Evolutionary conservation across 164 flowering plant genomes (phyloP), one percentile per base, ranked within the genome.

Genomic region (Tetrastigma voinierianum): DNA sequence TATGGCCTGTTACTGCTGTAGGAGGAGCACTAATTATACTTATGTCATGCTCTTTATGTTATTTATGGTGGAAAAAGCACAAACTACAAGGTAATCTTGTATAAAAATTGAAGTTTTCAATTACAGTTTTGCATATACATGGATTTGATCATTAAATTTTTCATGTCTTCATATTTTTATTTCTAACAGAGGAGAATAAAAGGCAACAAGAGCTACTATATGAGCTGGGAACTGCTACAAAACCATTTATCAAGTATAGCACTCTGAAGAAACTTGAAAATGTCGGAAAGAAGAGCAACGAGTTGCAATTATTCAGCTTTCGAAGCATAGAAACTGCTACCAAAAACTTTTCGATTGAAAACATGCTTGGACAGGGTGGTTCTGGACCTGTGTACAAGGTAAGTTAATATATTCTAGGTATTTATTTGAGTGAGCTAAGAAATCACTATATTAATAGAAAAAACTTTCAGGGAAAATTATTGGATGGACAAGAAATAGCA

Each of bases 341-440:
- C 44, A 32, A 68, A n/a, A 56, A 72, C 13, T 81, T 81, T 59
- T 53, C 70, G 6, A 0, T 54, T 12, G 20, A 51, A 59, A 72
- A 73, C 53, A 72, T 75, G 74, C 78, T 77, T 14, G 83, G 83
- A 51, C 20, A 72, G 57, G 83, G 83, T 2, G 83, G 83, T 2
- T 78, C 70, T 56, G 84, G 84, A 32, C 67, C 84, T 9, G 79
- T 75, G 51, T 77, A 75, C 32, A 75, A 75, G 78, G 83, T 72
- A 66, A 13, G 48, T 5, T 56, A 8, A 16, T 7, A 3, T 14
- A 25, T 19, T 43, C 18, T 62, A 16, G 48, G 16, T 11, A 48
- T 25, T 25, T 25, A 2, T 46, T 19, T 6, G 14, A 15, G 4
- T 23, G 9, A 11, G 11, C 15, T 10, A 17, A n/a, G 5, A 44